Conservation (phyloP, 2,329 filamentous ascomycete species). For the Venturia pyrina region DNA sequence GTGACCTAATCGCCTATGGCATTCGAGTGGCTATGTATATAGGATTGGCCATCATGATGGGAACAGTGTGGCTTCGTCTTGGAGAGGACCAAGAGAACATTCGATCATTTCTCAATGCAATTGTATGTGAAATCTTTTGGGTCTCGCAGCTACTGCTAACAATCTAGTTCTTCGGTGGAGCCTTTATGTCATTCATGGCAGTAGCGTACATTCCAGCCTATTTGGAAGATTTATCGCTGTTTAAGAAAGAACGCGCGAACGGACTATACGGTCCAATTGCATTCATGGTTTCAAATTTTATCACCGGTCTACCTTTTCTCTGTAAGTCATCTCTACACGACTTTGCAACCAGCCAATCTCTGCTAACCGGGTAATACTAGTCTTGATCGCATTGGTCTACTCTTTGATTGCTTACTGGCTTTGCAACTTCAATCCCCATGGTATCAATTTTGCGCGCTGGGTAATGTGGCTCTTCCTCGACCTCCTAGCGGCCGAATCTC, state of each 20-base stretch:
- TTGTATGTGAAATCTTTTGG: conserved; percentile 34
- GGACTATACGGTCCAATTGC: conserved; percentile 66
- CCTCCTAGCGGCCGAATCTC: conserved; percentile 68
- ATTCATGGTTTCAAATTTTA: conserved; percentile 69
- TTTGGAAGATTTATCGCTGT: conserved; percentile 66
- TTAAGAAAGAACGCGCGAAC: conserved; percentile 69
- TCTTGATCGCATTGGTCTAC: conserved; percentile 67
- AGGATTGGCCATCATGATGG: conserved; percentile 74
- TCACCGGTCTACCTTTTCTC: conserved; percentile 72
- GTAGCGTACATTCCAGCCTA: conserved; percentile 77
- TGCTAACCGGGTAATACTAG: conserved; percentile 20
- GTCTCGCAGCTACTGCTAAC: neutral
- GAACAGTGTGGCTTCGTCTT: conserved; percentile 74
- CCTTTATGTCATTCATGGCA: conserved; percentile 45
- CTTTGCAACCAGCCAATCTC: neutral
- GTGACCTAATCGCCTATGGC: conserved; percentile 75
- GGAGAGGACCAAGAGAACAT: conserved; percentile 60
- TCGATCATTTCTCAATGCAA: conserved; percentile 71
- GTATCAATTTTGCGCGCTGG: conserved; percentile 62
- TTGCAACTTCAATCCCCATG: conserved; percentile 59
- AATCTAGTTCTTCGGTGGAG: conserved; percentile 36
- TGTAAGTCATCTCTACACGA: conserved; percentile 25
- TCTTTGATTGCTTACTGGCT: conserved; percentile 72
- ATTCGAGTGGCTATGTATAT: conserved; percentile 77
- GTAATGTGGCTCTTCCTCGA: conserved; percentile 81